These are phyloP conservation scores for Trichoderma breve DNA, from an alignment of 2,329 filamentous ascomycete species.

Conservation along the genomic window DNA sequence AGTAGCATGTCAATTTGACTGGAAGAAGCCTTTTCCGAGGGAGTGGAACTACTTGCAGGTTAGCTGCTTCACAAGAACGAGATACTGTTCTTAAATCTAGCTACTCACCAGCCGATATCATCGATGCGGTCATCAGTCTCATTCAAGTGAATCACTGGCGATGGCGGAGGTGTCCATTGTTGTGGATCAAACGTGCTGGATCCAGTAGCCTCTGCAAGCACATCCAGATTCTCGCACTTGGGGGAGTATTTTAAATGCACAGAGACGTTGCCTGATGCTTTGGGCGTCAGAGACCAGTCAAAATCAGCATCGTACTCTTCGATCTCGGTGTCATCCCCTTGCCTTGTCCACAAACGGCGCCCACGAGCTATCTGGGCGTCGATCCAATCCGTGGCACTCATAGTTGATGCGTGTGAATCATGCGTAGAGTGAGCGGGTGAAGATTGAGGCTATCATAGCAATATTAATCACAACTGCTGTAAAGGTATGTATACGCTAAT, in stretches of 20 bases:
- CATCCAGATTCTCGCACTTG: conserved; percentile 27
- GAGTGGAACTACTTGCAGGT: not conserved
- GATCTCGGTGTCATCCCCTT: conserved; percentile 1
- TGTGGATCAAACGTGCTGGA: not conserved
- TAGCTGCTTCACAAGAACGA: not conserved
- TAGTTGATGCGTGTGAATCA: conserved; percentile 21
- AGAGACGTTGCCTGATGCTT: not conserved
- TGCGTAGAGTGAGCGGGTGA: conserved; percentile 10
- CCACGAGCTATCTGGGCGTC: conserved; percentile 29
- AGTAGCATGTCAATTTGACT: not conserved
- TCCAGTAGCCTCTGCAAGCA: not conserved
- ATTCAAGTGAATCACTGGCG: conserved; percentile 2
- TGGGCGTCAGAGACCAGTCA: not conserved
- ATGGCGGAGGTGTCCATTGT: conserved; percentile 26
- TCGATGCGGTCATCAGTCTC: not conserved
- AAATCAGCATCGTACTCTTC: conserved; percentile 20
- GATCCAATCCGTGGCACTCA: conserved; percentile 30
- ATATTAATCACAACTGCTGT: not conserved
- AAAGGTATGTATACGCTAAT: not conserved
- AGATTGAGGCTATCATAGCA: conserved; percentile 3
- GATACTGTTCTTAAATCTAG: not conserved
- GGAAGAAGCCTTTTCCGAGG: not conserved
- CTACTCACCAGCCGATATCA: not conserved
- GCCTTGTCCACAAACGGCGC: conserved; percentile 16
- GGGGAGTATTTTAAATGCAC: conserved; percentile 28